Base-by-base conservation (phyloP, 306 rosid genomes). In the Oemleria cerasiformis region DNA sequence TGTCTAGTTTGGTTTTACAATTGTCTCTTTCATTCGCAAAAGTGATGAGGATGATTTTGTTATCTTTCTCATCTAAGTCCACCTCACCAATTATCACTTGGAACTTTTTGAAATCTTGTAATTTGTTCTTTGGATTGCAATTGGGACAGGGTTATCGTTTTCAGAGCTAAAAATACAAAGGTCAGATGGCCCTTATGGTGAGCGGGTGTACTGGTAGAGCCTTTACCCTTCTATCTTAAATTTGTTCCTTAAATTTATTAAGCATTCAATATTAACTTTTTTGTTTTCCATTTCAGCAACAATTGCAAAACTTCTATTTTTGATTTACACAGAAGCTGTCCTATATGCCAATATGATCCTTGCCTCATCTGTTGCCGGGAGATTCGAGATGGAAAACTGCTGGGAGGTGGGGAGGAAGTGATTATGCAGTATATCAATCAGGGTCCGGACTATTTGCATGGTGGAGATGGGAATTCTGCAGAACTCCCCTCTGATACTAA, bases 301-400 rank as follows among this genome's bases (percentile, higher is more conserved):
- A 88, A 87, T 64, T 90, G 98, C 88, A 88, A 56, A 73, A 90
- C 96, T 0, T 90, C 98, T 49, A 90, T 90, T 74, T 79, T 85
- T 83, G 88, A 90, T 87, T 90, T 73, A 70, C 93, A 92, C 72
- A 77, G 96, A 87, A 92, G 86, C 78, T 92, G 97, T 62, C 48
- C 76, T 71, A 25, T 23, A 47, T 92, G 98, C 69, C 77, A 85
- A 7, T 88, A 86, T 49, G 98, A 90, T 77, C 86, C 90, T 25
- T 92, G 98, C 74, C 87, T 92, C n/a, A 66, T 42, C 67, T 92
- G 98, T 83, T 92, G 96, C 75, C 72, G 50, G 19, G 98, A 92
- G 84, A 86, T 92, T 75, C 82, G 86, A 63, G 77, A 72, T 48
- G 97, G 92, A 38, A 49, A 84, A 48, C 81, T 86, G 79, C 70